These are phyloP conservation scores for Camelina laxa DNA, from an alignment of 345 rosid species.

Conservation along the genomic window DNA sequence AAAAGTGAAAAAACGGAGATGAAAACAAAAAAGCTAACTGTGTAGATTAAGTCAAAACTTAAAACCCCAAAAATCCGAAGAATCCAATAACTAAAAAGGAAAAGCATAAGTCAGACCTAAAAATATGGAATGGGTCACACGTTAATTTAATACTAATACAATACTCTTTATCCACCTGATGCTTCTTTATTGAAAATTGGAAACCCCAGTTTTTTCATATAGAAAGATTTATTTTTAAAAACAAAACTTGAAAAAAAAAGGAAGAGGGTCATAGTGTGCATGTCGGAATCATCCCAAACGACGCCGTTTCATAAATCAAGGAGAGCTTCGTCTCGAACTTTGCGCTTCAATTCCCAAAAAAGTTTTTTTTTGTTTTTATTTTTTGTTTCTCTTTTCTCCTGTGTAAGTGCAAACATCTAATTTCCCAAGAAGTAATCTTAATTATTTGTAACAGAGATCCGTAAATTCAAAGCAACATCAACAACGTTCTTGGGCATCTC, in stretches of 20 bases:
- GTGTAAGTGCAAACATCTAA: constrained; percentile 32
- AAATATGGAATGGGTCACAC: constrained; percentile 26
- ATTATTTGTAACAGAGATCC: constrained; percentile 15
- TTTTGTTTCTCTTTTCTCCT: constrained; percentile 13
- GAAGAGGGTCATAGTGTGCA: constrained; percentile 26
- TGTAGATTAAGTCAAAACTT: constrained; percentile 30
- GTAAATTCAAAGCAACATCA: constrained; percentile 40
- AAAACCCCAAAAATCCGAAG: constrained; percentile 19
- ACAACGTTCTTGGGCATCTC: constrained; percentile 23
- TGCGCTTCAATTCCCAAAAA: constrained; percentile 31
- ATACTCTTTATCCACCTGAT: not conserved
- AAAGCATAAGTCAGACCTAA: constrained; percentile 32
- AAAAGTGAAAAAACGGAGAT: not conserved
- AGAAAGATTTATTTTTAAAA: no score
- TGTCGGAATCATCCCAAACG: constrained; percentile 30
- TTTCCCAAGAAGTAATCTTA: constrained; percentile 8
- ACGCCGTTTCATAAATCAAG: not conserved
- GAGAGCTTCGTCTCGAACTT: constrained; percentile 37
- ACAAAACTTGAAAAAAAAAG: not conserved
- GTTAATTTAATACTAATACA: constrained; percentile 10
- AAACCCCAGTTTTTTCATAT: not conserved
- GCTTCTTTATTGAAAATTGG: not conserved
- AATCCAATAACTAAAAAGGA: constrained; percentile 21
- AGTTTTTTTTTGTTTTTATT: constrained; percentile 12
- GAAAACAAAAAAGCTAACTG: not conserved